phyloP scores from a whole-genome alignment of 164 flowering plant genomes.

The Vitis amurensis region DNA sequence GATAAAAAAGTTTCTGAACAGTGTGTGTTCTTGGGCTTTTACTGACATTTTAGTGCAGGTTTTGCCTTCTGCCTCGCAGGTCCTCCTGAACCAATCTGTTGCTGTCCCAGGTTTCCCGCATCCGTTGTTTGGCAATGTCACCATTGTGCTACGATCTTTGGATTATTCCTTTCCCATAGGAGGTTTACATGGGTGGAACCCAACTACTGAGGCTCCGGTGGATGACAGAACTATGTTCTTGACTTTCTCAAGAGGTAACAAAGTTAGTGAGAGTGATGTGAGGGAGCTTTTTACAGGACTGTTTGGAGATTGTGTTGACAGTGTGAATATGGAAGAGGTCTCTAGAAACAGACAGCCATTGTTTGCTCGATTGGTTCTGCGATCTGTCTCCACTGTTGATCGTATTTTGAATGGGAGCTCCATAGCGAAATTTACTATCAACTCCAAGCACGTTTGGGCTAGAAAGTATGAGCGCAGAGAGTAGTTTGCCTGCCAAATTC shows the following conservation, averaged over 20 bases:
- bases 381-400: conserved; percentile 17
- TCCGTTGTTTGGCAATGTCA: conserved; percentile 25
- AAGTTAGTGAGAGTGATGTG: conserved; percentile 29
- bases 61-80: background rate
- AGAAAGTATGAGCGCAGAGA: conserved; percentile 34
- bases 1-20: conserved; percentile 21
- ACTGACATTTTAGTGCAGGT: conserved; percentile 21
- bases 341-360: conserved; percentile 20
- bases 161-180: background rate
- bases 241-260: conserved; percentile 39
- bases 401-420: conserved; percentile 15
- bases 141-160: background rate
- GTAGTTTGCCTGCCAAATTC: background rate
- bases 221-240: conserved; percentile 39
- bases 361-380: conserved; percentile 19
- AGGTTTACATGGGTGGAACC: conserved; percentile 23
- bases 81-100: conserved; percentile 3
- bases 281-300: conserved; percentile 17
- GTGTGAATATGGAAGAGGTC: conserved; percentile 22
- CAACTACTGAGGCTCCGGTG: conserved; percentile 1
- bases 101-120: conserved; percentile 34
- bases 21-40: conserved; percentile 27
- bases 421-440: conserved; percentile 25
- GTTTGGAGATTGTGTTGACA: conserved; percentile 26
- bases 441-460: conserved; percentile 44